Evolutionary conservation across 805 yeast species (phyloP).

Genomic region (Kregervanrija fluxuum): DNA sequence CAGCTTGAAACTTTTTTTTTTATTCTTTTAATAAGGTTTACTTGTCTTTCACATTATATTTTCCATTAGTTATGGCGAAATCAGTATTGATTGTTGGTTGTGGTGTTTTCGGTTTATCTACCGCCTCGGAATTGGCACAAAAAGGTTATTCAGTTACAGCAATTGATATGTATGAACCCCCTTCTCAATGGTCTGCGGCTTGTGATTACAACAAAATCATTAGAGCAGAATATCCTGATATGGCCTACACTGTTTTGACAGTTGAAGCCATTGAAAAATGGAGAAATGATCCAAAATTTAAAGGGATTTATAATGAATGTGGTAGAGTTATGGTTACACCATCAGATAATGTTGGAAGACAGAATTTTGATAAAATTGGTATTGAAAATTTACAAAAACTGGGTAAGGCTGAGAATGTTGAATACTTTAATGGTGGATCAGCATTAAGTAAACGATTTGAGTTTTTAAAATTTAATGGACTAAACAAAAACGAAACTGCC

Average conservation of each 20-base stretch:
- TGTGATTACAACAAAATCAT: conserved; percentile 42
- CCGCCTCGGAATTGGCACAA: conserved; percentile 31
- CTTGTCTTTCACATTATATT: not conserved
- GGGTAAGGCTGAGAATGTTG: conserved; percentile 23
- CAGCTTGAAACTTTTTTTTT: not conserved
- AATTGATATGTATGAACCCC: conserved; percentile 34
- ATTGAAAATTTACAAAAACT: conserved; percentile 27
- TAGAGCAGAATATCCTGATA: conserved; percentile 38
- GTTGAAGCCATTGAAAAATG: conserved; percentile 38
- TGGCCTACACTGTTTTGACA: conserved; percentile 33
- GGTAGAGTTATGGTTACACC: conserved; percentile 38
- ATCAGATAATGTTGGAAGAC: conserved; percentile 25
- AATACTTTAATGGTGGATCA: conserved; percentile 24
- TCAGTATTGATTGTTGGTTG: conserved; percentile 27
- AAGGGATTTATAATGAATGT: conserved; percentile 31
- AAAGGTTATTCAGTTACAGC: conserved; percentile 29
- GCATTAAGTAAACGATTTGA: conserved; percentile 21
- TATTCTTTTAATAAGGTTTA: not conserved
- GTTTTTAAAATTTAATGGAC: conserved; percentile 11
- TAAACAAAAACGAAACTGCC: conserved; percentile 7
- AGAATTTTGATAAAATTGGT: conserved; percentile 31
- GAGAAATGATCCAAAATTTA: conserved; percentile 29
- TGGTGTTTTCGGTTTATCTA: conserved; percentile 42
- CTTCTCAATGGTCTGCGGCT: conserved; percentile 40
- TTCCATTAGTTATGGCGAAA: conserved; percentile 5